Percentiles rank a stretch among this genome's conserved stretches.
Evolutionary conservation across 495 filamentous ascomycete species (phyloP).

Genomic region (Penicillium coprophilum): DNA sequence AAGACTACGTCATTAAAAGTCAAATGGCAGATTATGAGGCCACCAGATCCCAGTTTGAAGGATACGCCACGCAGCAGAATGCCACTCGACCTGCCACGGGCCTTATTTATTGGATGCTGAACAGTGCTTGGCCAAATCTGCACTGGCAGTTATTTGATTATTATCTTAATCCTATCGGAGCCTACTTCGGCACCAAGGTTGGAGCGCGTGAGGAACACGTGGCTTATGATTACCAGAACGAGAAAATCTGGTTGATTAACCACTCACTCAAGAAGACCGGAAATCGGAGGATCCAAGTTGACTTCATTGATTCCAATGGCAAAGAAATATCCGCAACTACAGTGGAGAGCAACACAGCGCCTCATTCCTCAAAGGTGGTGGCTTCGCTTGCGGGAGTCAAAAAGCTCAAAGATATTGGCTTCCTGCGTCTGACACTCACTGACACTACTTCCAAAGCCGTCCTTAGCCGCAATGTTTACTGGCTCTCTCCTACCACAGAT

Average conservation of each 20-base stretch:
- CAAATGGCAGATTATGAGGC: constrained; percentile 66
- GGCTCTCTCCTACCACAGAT: constrained; percentile 52
- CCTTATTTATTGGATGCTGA: constrained; percentile 68
- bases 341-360: constrained; percentile 20
- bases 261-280: constrained; percentile 45
- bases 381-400: constrained; percentile 28
- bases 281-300: constrained; percentile 43
- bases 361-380: constrained; percentile 31
- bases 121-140: constrained; percentile 62
- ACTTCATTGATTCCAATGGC: constrained; percentile 51
- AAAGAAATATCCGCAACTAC: constrained; percentile 33
- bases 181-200: constrained; percentile 60
- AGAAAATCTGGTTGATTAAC: constrained; percentile 56
- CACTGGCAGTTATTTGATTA: constrained; percentile 70
- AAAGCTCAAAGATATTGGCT: constrained; percentile 45
- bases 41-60: constrained; percentile 60
- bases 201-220: constrained; percentile 56
- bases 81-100: constrained; percentile 57
- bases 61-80: constrained; percentile 51
- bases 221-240: constrained; percentile 51
- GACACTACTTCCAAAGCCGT: constrained; percentile 17
- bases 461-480: constrained; percentile 63
- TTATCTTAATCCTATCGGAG: constrained; percentile 56
- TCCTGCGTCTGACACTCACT: constrained; percentile 50
- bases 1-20: constrained; percentile 55